These are phyloP conservation scores for Panellus pusillus DNA, from an alignment of 768 basidiomycete species.

Conservation along the genomic window DNA sequence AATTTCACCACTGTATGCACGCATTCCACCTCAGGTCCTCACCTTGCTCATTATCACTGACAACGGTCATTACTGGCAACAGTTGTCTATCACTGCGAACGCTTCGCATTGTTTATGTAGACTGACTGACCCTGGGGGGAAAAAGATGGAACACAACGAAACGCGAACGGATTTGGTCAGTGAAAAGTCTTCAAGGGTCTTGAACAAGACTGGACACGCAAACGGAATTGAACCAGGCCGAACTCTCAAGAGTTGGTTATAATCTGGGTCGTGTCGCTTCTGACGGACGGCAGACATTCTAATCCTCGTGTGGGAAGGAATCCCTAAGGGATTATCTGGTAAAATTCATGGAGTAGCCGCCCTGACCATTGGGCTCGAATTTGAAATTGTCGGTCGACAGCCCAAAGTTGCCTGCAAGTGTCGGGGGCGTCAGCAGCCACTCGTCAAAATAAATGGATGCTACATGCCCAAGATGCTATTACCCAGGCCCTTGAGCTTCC, in stretches of 20 bases:
- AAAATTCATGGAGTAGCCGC: slow-evolving; percentile 96
- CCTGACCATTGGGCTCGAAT: slow-evolving; percentile 89
- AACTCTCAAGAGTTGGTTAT: too few species aligned
- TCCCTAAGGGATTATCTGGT: slow-evolving; percentile 37
- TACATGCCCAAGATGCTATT: slow-evolving; percentile 78
- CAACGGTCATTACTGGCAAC: background rate
- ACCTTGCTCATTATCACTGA: background rate
- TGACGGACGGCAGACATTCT: too few species aligned
- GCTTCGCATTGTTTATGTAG: background rate
- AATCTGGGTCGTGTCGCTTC: too few species aligned
- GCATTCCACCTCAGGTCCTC: too few species aligned
- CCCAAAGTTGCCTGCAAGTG: slow-evolving; percentile 80
- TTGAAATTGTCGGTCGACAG: slow-evolving; percentile 97
- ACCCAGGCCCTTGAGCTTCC: slow-evolving; percentile 89
- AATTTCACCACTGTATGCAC: too few species aligned
- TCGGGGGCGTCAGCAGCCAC: background rate
- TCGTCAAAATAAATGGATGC: slow-evolving; percentile 16
- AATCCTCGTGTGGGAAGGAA: too few species aligned
- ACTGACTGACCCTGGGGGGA: too few species aligned
- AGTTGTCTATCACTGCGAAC: background rate
- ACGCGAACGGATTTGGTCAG: too few species aligned
- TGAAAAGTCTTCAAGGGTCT: too few species aligned
- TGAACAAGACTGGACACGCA: too few species aligned
- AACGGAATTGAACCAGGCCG: too few species aligned
- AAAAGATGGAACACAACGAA: too few species aligned